phyloP scores from a whole-genome alignment of 129 eudicot genomes.

The Silybum marianum region DNA sequence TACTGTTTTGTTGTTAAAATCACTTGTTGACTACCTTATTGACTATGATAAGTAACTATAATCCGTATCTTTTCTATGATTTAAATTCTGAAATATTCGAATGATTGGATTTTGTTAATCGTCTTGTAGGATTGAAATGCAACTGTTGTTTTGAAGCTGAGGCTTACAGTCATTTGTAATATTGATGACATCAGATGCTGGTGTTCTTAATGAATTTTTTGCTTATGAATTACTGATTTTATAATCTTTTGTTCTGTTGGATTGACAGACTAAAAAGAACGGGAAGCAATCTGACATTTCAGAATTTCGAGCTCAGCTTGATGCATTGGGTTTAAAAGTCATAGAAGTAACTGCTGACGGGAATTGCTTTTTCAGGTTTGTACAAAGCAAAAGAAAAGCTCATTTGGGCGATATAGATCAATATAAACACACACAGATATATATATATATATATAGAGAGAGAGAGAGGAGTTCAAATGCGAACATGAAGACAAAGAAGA shows the following conservation, averaged over 20 bases:
- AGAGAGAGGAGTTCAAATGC: no score
- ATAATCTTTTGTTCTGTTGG: constrained; percentile 11
- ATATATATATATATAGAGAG: no score
- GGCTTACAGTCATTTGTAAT: no score
- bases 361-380: constrained; percentile 96
- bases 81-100: background rate
- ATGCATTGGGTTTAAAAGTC: constrained; percentile 71
- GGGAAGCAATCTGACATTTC: constrained; percentile 68
- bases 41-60: background rate
- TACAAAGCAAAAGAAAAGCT: constrained; percentile 7
- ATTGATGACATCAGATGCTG: background rate
- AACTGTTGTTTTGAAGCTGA: constrained; percentile 15
- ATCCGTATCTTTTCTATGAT: background rate
- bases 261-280: constrained; percentile 57
- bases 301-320: constrained; percentile 77
- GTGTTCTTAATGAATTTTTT: background rate
- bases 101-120: constrained; percentile 2
- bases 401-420: background rate
- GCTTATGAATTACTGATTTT: background rate
- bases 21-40: background rate
- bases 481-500: no score
- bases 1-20: background rate
- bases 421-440: background rate
- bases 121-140: background rate
- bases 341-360: constrained; percentile 86